Conservation (phyloP, 352 stramenopile genomes). For the Elongisporangium prolatum region DNA sequence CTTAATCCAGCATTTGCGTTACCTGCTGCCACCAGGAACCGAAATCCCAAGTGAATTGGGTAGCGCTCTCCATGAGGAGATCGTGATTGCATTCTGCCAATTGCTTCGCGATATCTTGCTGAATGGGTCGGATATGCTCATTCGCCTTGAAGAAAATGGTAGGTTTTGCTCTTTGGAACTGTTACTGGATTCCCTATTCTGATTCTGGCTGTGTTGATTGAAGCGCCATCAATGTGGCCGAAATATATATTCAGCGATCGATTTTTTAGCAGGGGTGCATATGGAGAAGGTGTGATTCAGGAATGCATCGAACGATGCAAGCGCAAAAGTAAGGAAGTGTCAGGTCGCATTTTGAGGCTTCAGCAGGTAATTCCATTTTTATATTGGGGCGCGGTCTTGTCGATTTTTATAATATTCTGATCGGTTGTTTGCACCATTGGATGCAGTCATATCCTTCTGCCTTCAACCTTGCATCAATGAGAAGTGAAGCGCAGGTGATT, state of each 20-base stretch:
- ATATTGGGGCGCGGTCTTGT: not conserved
- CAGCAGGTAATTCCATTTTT: slow-evolving; percentile 31
- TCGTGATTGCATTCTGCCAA: slow-evolving; percentile 62
- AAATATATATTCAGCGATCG: slow-evolving; percentile 59
- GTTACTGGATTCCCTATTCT: slow-evolving; percentile 3
- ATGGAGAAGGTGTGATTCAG: slow-evolving; percentile 40
- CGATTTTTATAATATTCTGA: not conserved
- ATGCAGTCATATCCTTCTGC: slow-evolving; percentile 21
- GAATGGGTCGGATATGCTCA: slow-evolving; percentile 63
- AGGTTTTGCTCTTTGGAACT: slow-evolving; percentile 10
- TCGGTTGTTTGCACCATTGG: not conserved
- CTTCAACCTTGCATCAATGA: slow-evolving; percentile 32
- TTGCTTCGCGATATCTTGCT: slow-evolving; percentile 70
- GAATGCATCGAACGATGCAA: slow-evolving; percentile 45
- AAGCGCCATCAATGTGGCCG: slow-evolving; percentile 69
- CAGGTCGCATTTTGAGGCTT: slow-evolving; percentile 61
- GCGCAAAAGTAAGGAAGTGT: slow-evolving; percentile 46
- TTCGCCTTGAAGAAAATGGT: slow-evolving; percentile 82
- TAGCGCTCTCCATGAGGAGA: slow-evolving; percentile 59
- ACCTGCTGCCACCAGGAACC: slow-evolving; percentile 55
- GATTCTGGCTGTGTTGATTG: slow-evolving; percentile 1
- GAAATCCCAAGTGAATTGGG: slow-evolving; percentile 32
- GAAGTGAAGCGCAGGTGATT: slow-evolving; percentile 76
- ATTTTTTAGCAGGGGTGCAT: slow-evolving; percentile 66
- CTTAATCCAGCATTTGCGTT: slow-evolving; percentile 68